Percentiles rank a stretch among this genome's conserved stretches.
Evolutionary conservation across 176 grass and related monocot species (phyloP).

Genomic region (Musa troglodytarum): DNA sequence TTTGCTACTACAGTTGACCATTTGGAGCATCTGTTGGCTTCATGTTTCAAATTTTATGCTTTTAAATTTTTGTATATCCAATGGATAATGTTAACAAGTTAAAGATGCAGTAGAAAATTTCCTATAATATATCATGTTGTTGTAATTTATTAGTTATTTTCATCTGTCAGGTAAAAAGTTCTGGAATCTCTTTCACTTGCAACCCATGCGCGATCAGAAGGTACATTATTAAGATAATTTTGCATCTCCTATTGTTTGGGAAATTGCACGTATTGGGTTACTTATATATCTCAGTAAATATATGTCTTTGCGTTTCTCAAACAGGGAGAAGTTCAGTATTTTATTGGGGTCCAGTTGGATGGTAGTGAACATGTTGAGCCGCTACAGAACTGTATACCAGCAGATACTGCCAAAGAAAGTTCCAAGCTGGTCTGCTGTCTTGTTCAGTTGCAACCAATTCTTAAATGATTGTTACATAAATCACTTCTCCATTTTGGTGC

Average conservation of each 20-base stretch:
- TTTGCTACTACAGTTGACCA: neutral
- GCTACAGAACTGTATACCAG: conserved; percentile 35
- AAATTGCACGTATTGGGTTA: conserved; percentile 7
- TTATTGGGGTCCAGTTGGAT: conserved; percentile 96
- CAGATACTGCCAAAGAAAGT: conserved; percentile 63
- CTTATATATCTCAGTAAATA: conserved; percentile 15
- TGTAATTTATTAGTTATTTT: conserved; percentile 8
- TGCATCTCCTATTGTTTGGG: conserved; percentile 12
- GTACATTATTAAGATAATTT: conserved; percentile 30
- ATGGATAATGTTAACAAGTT: neutral
- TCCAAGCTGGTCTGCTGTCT: conserved; percentile 42
- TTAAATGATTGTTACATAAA: neutral
- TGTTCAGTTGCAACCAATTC: neutral
- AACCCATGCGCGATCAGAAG: conserved; percentile 98
- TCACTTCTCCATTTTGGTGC: neutral
- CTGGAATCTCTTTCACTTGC: conserved; percentile 99
- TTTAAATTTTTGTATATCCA: too few relatives aligned
- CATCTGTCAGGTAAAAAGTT: conserved; percentile 72
- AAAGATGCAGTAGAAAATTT: neutral
- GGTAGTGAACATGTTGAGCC: conserved; percentile 72
- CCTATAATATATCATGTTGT: neutral
- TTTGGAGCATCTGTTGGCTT: neutral
- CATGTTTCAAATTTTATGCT: neutral
- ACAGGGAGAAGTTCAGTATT: conserved; percentile 96
- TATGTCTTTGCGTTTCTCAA: conserved; percentile 20